phyloP scores from a whole-genome alignment of 805 yeast genomes.

The Phaffomyces antillensis region DNA sequence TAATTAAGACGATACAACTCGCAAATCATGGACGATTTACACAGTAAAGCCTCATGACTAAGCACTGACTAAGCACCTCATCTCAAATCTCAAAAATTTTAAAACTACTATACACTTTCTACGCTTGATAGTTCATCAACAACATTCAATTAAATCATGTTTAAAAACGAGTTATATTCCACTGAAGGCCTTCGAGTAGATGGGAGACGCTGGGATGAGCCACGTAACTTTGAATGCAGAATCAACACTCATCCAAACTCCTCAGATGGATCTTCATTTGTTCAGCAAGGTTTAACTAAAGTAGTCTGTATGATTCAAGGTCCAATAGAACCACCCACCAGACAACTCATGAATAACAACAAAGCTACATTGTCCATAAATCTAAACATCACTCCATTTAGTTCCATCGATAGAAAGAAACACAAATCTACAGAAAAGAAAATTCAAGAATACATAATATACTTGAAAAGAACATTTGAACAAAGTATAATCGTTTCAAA shows the following conservation, averaged over 20 bases:
- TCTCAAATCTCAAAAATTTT: background rate
- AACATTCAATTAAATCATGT: constrained; percentile 30
- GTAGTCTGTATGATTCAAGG: constrained; percentile 82
- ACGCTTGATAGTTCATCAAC: no score
- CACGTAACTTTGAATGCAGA: constrained; percentile 72
- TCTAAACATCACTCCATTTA: constrained; percentile 72
- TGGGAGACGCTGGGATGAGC: constrained; percentile 93
- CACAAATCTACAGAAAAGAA: constrained; percentile 63
- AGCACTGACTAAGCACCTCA: background rate
- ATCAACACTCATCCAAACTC: constrained; percentile 84
- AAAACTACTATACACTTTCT: background rate
- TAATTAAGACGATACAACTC: no score
- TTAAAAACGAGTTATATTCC: constrained; percentile 76
- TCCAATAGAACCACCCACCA: constrained; percentile 72
- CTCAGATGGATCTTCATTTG: constrained; percentile 86
- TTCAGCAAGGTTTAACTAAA: constrained; percentile 89
- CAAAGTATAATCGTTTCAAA: constrained; percentile 67
- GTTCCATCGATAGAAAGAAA: constrained; percentile 69
- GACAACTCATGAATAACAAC: constrained; percentile 43
- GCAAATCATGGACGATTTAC: no score
- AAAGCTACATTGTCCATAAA: constrained; percentile 56
- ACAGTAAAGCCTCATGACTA: no score
- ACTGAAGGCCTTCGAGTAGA: constrained; percentile 93
- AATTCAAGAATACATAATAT: constrained; percentile 57
- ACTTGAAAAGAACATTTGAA: constrained; percentile 62